Conservation (phyloP, 768 basidiomycete genomes). For the Galerina marginata region DNA sequence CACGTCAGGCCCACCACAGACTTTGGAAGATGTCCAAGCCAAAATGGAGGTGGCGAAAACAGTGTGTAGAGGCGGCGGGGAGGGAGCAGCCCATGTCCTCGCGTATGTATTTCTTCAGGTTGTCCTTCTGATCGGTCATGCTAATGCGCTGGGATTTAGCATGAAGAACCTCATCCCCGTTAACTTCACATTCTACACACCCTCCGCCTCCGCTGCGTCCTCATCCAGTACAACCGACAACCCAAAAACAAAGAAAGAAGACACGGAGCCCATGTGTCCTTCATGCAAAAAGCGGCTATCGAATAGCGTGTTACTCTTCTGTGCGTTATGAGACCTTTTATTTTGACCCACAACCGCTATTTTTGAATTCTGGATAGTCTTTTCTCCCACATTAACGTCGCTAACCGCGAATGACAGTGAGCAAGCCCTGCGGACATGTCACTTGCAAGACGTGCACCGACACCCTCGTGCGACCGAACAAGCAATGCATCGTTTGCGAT, state of each 20-base stretch:
- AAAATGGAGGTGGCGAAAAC: slow-evolving; percentile 72
- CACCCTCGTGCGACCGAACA: slow-evolving; percentile 76
- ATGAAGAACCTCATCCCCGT: slow-evolving; percentile 85
- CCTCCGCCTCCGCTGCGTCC: slow-evolving; percentile 41
- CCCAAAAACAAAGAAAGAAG: slow-evolving; percentile 53
- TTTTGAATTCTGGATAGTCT: neutral
- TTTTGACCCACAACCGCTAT: neutral
- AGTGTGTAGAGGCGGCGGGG: slow-evolving; percentile 85
- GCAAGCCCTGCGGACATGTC: slow-evolving; percentile 90
- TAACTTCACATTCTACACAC: slow-evolving; percentile 67
- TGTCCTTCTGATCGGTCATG: slow-evolving; percentile 6
- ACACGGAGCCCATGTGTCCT: slow-evolving; percentile 76
- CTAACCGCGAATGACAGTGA: slow-evolving; percentile 48
- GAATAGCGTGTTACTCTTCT: slow-evolving; percentile 72
- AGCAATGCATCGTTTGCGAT: slow-evolving; percentile 91
- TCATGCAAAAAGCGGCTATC: slow-evolving; percentile 87
- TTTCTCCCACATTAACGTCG: neutral
- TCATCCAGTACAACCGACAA: slow-evolving; percentile 43
- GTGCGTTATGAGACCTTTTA: slow-evolving; percentile 47
- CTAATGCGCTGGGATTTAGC: slow-evolving; percentile 41
- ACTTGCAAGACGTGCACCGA: slow-evolving; percentile 92
- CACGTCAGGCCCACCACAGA: slow-evolving; percentile 59
- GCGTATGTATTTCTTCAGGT: slow-evolving; percentile 46
- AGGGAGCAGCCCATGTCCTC: slow-evolving; percentile 76
- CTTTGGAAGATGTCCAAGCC: slow-evolving; percentile 65